Percentiles rank a stretch among this genome's conserved stretches.
Conservation (phyloP, 2,329 filamentous ascomycete genomes). For the Fusarium torreyae region DNA sequence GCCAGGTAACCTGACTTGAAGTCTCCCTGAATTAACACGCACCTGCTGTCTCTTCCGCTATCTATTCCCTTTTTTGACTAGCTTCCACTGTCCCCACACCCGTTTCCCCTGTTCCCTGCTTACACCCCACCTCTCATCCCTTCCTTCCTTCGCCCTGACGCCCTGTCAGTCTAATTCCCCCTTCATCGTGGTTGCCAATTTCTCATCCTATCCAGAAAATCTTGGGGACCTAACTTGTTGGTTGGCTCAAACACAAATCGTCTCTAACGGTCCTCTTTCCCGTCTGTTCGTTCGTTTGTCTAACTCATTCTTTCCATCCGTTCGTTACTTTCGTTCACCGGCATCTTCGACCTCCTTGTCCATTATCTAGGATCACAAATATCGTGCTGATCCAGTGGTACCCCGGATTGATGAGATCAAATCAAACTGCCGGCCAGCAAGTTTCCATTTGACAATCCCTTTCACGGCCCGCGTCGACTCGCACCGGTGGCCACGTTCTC, state of each 20-base stretch:
- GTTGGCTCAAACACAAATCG: constrained; percentile 38
- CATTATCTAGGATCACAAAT: constrained; percentile 27
- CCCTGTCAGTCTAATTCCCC: constrained; percentile 48
- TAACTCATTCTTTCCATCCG: constrained; percentile 36
- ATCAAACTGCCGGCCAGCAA: constrained; percentile 44
- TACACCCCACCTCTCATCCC: constrained; percentile 44
- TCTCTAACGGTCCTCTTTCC: constrained; percentile 31
- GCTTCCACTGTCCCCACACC: constrained; percentile 33
- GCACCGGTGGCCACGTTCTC: constrained; percentile 35
- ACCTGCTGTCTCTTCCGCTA: constrained; percentile 19
- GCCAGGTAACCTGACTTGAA: constrained; percentile 4
- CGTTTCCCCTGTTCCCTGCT: constrained; percentile 29
- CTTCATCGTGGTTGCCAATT: constrained; percentile 50
- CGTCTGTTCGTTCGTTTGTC: constrained; percentile 32
- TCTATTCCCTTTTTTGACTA: constrained; percentile 36
- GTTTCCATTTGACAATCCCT: constrained; percentile 24
- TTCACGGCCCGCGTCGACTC: constrained; percentile 22
- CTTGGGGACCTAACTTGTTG: constrained; percentile 31
- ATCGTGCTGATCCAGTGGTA: constrained; percentile 32
- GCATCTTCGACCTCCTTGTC: constrained; percentile 23
- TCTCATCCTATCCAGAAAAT: constrained; percentile 47
- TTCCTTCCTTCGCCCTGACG: constrained; percentile 37
- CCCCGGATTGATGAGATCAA: constrained; percentile 41
- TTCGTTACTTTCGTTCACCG: constrained; percentile 31
- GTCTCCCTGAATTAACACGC: constrained; percentile 21